Base-by-base conservation (phyloP, 2,329 filamentous ascomycete genomes). In the Thelonectria olida region DNA sequence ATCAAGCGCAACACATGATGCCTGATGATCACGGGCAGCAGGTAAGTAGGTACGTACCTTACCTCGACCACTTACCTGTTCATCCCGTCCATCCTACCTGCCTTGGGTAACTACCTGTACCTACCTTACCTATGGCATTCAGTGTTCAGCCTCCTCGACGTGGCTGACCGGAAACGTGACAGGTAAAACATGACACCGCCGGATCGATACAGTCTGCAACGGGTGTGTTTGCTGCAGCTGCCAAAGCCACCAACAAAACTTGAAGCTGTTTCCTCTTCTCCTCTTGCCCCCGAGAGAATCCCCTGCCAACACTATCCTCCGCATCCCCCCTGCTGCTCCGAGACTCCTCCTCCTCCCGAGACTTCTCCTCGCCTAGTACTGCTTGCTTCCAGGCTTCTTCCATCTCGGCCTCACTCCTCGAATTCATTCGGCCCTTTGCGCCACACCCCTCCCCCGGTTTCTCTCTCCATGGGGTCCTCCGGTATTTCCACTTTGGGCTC, bases 341-440 rank as follows among this genome's bases (percentile, higher is more conserved):
- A n/a, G n/a, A 19, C 19, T 25, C 34, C 25, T 23, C 7, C 19
- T 31, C 27, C 39, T 19, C 27, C n/a, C 27, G 22, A 17, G 4
- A 15, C 9, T 27, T 20, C 13, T 47, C 44, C n/a, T 48, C n/a
- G 52, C 50, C 39, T 47, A 5, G n/a, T n/a, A n/a, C n/a, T n/a
- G n/a, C n/a, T n/a, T n/a, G n/a, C n/a, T n/a, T n/a, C n/a, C n/a
- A n/a, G n/a, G n/a, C n/a, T n/a, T n/a, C 34, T 31, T 50, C 23
- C 8, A 47, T 12, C 28, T 31, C 31, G 23, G 28, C 47, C 28
- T n/a, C 31, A 8, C 31, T 61, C 64, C 64, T 62, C 63, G 28
- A 54, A 54, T 54, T 66, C 42, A 70, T 70, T 69, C 67, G 67
- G 69, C 66, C 69, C 69, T 69, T 70, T 72, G 51, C 49, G 64